A percentile compares a stretch with the other conserved stretches of the same genome.
phyloP scores from a whole-genome alignment of 192 early-diverging fungal species.

The Funneliformis geosporum region DNA sequence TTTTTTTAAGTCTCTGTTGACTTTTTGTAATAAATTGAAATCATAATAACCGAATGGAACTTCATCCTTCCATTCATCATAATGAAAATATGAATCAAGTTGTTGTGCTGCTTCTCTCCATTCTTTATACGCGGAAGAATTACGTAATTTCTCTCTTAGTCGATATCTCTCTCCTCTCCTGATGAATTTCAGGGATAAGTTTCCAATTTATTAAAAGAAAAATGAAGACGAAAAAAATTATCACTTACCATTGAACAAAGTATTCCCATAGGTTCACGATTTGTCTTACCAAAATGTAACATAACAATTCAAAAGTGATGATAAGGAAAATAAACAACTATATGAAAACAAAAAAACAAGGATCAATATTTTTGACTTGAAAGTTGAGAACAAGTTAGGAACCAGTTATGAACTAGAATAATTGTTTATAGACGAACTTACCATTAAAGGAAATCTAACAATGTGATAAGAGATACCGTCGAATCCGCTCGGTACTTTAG shows the following conservation, averaged over 20 bases:
- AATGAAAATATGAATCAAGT: constrained; percentile 65
- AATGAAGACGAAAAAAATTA: background rate
- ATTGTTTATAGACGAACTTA: constrained; percentile 30
- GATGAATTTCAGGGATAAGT: background rate
- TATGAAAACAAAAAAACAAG: background rate
- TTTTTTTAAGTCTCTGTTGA: constrained; percentile 46
- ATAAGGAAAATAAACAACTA: constrained; percentile 57
- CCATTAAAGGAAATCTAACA: constrained; percentile 56
- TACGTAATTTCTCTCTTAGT: constrained; percentile 53
- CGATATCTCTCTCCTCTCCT: constrained; percentile 58
- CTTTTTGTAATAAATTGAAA: constrained; percentile 62
- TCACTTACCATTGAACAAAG: constrained; percentile 55
- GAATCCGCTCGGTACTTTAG: constrained; percentile 31
- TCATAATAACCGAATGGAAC: constrained; percentile 64
- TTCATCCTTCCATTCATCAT: constrained; percentile 70
- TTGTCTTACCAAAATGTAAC: constrained; percentile 60
- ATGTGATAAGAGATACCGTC: constrained; percentile 53
- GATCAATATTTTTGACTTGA: background rate
- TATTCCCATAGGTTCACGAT: constrained; percentile 68
- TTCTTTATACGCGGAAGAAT: constrained; percentile 60
- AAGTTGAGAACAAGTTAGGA: background rate
- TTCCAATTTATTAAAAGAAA: background rate
- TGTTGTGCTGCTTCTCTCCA: constrained; percentile 61
- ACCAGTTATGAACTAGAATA: background rate
- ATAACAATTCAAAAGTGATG: constrained; percentile 60